phyloP scores from a whole-genome alignment of 306 rosid species.

The Vigna trinervia region DNA sequence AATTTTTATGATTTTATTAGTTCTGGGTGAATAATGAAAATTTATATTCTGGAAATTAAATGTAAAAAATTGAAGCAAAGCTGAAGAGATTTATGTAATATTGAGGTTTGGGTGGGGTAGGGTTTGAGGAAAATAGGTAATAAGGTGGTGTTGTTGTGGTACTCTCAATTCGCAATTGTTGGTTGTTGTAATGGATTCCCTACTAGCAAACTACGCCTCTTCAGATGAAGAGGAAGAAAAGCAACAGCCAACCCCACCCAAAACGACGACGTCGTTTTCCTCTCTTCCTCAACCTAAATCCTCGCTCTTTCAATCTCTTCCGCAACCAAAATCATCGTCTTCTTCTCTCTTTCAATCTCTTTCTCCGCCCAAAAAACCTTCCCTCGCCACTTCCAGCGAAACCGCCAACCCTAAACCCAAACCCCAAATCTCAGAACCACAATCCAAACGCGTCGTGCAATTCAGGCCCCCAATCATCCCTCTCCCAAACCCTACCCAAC shows the following conservation, averaged over 20 bases:
- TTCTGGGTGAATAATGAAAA: no score
- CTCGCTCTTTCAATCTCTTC: slow-evolving; percentile 60
- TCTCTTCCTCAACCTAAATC: slow-evolving; percentile 63
- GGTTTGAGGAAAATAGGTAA: neutral
- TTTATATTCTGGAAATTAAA: no score
- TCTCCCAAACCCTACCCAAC: slow-evolving; percentile 44
- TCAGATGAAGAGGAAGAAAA: slow-evolving; percentile 72
- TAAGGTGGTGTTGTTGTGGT: neutral
- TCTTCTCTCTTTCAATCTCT: slow-evolving; percentile 64
- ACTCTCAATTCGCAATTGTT: neutral
- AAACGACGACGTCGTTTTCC: slow-evolving; percentile 45
- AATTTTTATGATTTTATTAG: no score
- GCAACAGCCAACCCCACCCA: slow-evolving; percentile 25
- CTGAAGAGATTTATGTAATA: neutral
- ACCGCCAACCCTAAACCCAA: slow-evolving; percentile 60
- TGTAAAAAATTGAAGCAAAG: no score
- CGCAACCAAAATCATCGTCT: slow-evolving; percentile 56
- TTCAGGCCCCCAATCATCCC: slow-evolving; percentile 74
- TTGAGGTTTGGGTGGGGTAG: no score
- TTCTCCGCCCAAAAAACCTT: slow-evolving; percentile 59
- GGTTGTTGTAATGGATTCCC: slow-evolving; percentile 66
- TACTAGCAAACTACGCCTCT: slow-evolving; percentile 83
- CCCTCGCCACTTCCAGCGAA: neutral
- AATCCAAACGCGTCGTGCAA: slow-evolving; percentile 69
- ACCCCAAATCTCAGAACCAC: slow-evolving; percentile 46